Evolutionary conservation across 805 yeast species (phyloP).

Genomic region (Lachancea cidri): DNA sequence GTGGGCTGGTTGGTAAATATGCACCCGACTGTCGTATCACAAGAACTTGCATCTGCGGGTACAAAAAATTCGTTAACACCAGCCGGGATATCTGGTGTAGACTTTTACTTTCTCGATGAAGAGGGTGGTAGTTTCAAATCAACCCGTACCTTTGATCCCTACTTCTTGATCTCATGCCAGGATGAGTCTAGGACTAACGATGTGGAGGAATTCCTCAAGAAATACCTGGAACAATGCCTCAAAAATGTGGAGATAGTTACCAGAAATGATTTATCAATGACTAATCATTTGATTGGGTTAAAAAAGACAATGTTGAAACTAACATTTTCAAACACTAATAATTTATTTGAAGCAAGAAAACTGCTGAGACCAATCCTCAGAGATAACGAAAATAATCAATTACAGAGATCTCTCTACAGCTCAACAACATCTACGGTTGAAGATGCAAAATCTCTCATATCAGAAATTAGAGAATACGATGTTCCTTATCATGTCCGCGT

Average conservation of each 20-base stretch:
- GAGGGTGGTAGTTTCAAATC: constrained; percentile 96
- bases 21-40: constrained; percentile 77
- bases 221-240: constrained; percentile 57
- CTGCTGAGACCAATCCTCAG: constrained; percentile 62
- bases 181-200: constrained; percentile 44
- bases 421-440: constrained; percentile 35
- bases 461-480: constrained; percentile 87
- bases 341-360: constrained; percentile 70
- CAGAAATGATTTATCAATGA: constrained; percentile 76
- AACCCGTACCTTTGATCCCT: constrained; percentile 79
- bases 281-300: constrained; percentile 83
- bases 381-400: constrained; percentile 57
- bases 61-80: constrained; percentile 4
- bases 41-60: constrained; percentile 29
- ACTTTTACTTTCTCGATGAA: constrained; percentile 88
- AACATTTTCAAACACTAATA: constrained; percentile 67
- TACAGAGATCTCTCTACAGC: constrained; percentile 59
- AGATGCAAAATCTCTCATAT: constrained; percentile 55
- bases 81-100: constrained; percentile 83
- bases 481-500: constrained; percentile 97
- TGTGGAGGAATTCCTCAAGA: constrained; percentile 78
- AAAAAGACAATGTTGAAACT: constrained; percentile 60
- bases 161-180: constrained; percentile 65
- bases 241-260: constrained; percentile 50
- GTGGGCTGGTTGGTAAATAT: constrained; percentile 90